Evolutionary conservation across 768 basidiomycete genomes (phyloP), one percentile per base, ranked within the genome.

Genomic region (Podaxis sp.): DNA sequence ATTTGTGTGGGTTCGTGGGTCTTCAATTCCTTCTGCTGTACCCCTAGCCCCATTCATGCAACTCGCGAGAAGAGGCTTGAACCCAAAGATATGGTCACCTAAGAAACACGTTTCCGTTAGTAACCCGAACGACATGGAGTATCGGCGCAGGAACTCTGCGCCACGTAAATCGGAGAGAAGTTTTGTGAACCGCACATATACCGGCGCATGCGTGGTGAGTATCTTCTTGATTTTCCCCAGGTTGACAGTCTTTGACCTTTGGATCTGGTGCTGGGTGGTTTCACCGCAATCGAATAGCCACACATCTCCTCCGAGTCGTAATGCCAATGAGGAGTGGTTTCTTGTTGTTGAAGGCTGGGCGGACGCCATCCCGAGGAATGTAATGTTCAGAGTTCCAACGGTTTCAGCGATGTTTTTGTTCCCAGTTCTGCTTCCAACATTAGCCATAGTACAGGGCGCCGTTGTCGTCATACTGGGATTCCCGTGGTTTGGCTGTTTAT

Each of bases 211-310:
- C 1, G 94, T 95, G 64, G 95, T 86, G 72, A 95, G 93, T 30
- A 96, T 84, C 73, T 93, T 93, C 63, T 84, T 81, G 55, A 95
- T 88, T 70, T 74, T 87, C 36, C 91, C 88, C 87, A 92, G 88
- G 73, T 86, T 90, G n/a, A 95, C 80, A 1, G 30, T 33, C 8
- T 51, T 36, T 64, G 88, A 90, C 71, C 82, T 85, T 73, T 92
- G 90, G 4, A 93, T 67, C 67, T 87, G 91, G 68, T 88, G 84
- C 68, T 93, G 92, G 2, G 92, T 93, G 15, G 86, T 90, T 73
- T 93, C 92, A 22, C 92, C 92, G 71, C 92, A 93, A 70, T 93
- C 92, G 67, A 93, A 93, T 6, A 93, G 72, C 92, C 92, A 93
- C 59, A 91, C 85, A 77, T 90, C 86, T 17, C 84, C 80, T 17